Evolutionary conservation across 345 rosid species (phyloP).

Genomic region (Syzygium jambos): DNA sequence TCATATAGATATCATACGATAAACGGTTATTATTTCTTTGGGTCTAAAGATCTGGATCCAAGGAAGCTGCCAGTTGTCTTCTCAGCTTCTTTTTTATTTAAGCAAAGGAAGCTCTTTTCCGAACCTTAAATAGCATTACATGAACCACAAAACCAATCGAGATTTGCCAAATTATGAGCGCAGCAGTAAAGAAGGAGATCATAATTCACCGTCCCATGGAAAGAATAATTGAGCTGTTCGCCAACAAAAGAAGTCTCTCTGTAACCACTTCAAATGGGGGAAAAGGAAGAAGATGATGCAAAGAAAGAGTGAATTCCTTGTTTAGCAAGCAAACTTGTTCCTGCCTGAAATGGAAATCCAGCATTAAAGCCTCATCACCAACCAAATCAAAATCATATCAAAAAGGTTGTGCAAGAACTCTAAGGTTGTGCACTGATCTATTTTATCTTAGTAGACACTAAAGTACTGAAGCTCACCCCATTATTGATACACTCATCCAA

Average conservation of each 20-base stretch:
- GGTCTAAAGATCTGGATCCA: neutral
- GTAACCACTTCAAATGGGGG: neutral
- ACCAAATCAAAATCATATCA: neutral
- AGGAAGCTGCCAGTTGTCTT: neutral
- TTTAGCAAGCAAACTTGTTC: neutral
- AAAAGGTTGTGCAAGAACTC: neutral
- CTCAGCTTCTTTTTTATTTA: neutral
- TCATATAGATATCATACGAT: neutral
- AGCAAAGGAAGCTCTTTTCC: neutral
- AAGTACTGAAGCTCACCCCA: neutral
- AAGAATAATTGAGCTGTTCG: neutral
- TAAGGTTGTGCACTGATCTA: neutral
- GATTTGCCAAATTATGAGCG: neutral
- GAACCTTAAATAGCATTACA: neutral
- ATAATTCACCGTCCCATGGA: neutral
- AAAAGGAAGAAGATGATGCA: neutral
- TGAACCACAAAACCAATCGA: neutral
- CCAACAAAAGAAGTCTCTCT: neutral
- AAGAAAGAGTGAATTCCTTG: neutral
- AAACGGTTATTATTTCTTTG: neutral
- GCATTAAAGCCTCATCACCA: neutral
- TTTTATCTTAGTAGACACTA: neutral
- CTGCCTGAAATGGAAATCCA: neutral
- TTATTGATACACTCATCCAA: neutral
- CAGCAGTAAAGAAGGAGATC: neutral